Conservation (phyloP, 1,284 basidiomycete species). For the Coniferiporia weirii region DNA sequence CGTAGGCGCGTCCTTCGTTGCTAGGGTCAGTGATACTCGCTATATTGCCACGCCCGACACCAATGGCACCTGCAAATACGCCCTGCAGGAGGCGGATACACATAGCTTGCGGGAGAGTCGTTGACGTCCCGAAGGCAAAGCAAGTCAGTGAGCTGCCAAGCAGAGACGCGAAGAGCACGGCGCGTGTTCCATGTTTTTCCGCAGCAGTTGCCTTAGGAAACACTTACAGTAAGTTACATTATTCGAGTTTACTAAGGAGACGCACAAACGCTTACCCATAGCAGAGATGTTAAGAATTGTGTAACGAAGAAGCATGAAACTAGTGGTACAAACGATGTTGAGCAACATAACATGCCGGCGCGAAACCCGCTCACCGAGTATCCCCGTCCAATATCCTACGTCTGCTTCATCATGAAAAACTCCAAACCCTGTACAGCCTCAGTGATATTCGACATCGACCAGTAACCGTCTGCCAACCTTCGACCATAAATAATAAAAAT, state of each 20-base stretch:
- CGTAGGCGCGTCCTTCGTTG: conserved; percentile 92
- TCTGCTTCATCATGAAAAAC: conserved; percentile 64
- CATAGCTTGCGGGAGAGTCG: conserved; percentile 78
- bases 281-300: conserved; percentile 89
- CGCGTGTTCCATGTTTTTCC: conserved; percentile 82
- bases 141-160: conserved; percentile 79
- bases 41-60: conserved; percentile 87
- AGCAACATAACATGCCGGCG: not conserved
- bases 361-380: conserved; percentile 48
- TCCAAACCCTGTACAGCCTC: conserved; percentile 48
- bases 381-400: conserved; percentile 81
- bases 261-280: conserved; percentile 54
- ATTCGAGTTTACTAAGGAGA: not conserved
- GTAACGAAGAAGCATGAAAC: conserved; percentile 79
- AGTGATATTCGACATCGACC: conserved; percentile 13
- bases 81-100: conserved; percentile 89
- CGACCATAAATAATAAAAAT: conserved; percentile 90
- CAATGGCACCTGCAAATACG: conserved; percentile 91
- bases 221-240: conserved; percentile 12
- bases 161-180: conserved; percentile 82
- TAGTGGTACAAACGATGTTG: conserved; percentile 25
- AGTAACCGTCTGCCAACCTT: conserved; percentile 43
- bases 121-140: conserved; percentile 82
- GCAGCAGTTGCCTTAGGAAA: conserved; percentile 79
- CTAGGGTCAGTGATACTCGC: conserved; percentile 83